Evolutionary conservation across 345 rosid species (phyloP).

Genomic region (Ailanthus altissimus): DNA sequence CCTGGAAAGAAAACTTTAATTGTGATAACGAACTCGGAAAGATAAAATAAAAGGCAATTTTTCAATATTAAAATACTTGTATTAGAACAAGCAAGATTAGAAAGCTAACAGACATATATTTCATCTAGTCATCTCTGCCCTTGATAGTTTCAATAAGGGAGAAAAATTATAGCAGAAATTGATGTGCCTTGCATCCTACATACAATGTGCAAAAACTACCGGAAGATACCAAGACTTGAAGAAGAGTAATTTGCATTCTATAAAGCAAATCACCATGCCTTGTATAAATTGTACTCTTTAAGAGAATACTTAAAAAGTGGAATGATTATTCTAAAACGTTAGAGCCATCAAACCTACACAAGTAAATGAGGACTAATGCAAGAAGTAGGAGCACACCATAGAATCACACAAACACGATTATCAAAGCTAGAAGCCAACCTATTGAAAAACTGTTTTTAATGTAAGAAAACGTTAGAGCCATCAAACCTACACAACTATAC

Average conservation of each 20-base stretch:
- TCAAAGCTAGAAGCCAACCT: not conserved
- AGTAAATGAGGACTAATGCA: not conserved
- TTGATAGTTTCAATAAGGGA: not conserved
- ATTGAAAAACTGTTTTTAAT: not conserved
- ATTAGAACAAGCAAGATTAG: not conserved
- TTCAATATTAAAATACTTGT: not conserved
- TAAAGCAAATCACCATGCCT: too few species aligned
- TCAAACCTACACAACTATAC: not conserved
- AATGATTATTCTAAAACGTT: not conserved
- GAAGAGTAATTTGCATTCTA: not conserved
- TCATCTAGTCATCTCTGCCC: not conserved
- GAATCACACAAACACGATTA: not conserved
- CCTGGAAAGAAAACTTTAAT: not conserved
- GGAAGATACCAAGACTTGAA: not conserved
- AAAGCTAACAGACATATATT: not conserved
- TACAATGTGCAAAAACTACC: not conserved
- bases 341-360: not conserved
- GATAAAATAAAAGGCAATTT: not conserved
- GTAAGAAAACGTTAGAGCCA: not conserved
- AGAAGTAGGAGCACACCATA: not conserved
- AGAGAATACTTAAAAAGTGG: not conserved
- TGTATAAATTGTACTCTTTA: too few species aligned
- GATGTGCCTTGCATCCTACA: not conserved
- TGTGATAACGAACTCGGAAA: not conserved
- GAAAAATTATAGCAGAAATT: not conserved